Evolutionary conservation across 2,329 filamentous ascomycete genomes (phyloP), one percentile per base, ranked within the genome.

Genomic region (Colletotrichum musicola): DNA sequence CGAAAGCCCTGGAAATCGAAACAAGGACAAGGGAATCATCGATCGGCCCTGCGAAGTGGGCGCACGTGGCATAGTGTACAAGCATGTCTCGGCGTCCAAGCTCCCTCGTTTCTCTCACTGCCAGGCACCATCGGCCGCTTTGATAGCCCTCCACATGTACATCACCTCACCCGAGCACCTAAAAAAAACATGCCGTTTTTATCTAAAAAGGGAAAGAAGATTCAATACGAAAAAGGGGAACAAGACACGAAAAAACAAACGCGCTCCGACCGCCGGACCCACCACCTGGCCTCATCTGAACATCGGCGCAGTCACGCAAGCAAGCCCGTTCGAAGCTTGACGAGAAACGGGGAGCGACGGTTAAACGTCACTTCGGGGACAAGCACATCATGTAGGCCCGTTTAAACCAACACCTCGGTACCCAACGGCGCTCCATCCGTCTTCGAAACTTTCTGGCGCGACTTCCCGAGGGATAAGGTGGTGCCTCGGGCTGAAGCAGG

Each of bases 231-330:
- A n/a, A 22, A 10, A 9, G 16, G 9, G 18, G n/a, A 16, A 20
- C 4, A 20, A 47, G 9, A 20, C 6, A 47, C n/a, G 22, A 22
- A 22, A 22, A 22, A 22, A 22, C 2, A 22, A 22, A n/a, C n/a
- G n/a, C 22, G 22, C 22, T 4, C 22, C 22, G 22, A 25, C 22
- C 22, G 22, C 22, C 22, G 14, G n/a, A n/a, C 44, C 16, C 44
- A 47, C 18, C n/a, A n/a, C 6, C 44, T 4, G 22, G 4, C 25
- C 25, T 16, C 47, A 4, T 56, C 53, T 4, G 12, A 42, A 42
- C 53, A 56, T 56, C 18, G 53, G 53, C 53, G 53, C 53, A 56
- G 53, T 56, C 53, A 56, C 14, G 9, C 14, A 22, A 22, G 14
- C 10, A 42, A 42, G 40, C 40, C 40, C 30, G 30, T 14, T 42